These are phyloP conservation scores for Fusarium torreyae DNA, from an alignment of 2,329 filamentous ascomycete genomes.

Conservation along the genomic window DNA sequence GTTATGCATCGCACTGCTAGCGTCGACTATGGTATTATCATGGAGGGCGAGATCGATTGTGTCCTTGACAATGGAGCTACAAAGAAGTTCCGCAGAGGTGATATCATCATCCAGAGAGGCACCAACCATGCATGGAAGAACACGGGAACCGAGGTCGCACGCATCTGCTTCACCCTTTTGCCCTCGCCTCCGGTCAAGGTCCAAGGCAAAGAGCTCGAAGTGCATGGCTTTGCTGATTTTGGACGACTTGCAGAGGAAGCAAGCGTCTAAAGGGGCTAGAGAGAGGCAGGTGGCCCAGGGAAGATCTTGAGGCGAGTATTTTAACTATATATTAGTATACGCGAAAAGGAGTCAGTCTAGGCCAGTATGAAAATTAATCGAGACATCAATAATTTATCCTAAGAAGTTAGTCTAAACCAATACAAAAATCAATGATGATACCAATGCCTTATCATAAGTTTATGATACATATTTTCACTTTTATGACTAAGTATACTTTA, in stretches of 20 bases:
- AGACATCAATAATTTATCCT: no score
- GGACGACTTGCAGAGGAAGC: constrained; percentile 38
- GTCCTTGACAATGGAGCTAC: constrained; percentile 41
- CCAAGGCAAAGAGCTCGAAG: constrained; percentile 40
- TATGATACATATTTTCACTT: no score
- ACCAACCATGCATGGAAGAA: constrained; percentile 49
- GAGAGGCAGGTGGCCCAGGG: no score
- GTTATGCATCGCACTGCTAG: constrained; percentile 46
- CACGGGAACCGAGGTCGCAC: constrained; percentile 32
- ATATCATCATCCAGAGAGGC: constrained; percentile 46
- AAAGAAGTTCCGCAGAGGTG: constrained; percentile 37
- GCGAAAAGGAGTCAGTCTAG: no score
- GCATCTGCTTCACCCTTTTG: constrained; percentile 45
- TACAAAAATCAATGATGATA: no score
- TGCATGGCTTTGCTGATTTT: constrained; percentile 44
- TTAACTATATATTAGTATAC: no score
- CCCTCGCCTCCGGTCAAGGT: constrained; percentile 39
- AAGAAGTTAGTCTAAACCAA: no score
- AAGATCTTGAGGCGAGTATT: no score
- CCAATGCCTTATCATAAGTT: no score
- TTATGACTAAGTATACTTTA: no score
- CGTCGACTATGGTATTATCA: constrained; percentile 42
- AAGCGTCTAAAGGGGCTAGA: background rate
- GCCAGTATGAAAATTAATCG: no score
- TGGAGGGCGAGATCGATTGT: constrained; percentile 45